Evolutionary conservation across 2,329 filamentous ascomycete species (phyloP), one percentile per base, ranked within the genome.

Genomic region (Ophiocordyceps camponoti-leonardi): DNA sequence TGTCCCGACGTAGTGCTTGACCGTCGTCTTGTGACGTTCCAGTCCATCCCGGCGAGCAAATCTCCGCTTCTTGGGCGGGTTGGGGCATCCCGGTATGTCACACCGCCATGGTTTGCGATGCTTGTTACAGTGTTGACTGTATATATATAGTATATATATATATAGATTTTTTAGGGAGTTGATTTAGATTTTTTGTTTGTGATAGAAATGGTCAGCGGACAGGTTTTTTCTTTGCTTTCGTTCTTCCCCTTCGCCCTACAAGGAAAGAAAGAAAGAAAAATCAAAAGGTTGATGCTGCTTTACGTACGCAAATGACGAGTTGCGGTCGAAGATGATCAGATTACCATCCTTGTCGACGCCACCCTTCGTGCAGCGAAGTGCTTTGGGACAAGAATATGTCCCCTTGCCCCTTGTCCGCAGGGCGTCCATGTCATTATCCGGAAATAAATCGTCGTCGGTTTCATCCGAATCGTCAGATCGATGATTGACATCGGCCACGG

Each of bases 101-200:
- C 64, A 67, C 20, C 59, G 59, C 60, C 61, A 66, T 16, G 64
- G 64, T 48, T 65, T 66, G 23, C 60, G 56, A 48, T 67, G 64
- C 42, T 67, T 67, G 52, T 67, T 65, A 47, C 62, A 61, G 49
- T 67, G 64, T 52, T 66, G 63, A 44, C 64, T 67, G 50, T n/a
- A n/a, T n/a, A n/a, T n/a, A n/a, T n/a, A n/a, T n/a, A n/a, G n/a
- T n/a, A n/a, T n/a, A n/a, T n/a, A n/a, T n/a, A n/a, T n/a, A n/a
- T n/a, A n/a, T n/a, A n/a, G n/a, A n/a, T n/a, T n/a, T n/a, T n/a
- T n/a, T n/a, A n/a, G n/a, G n/a, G n/a, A n/a, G n/a, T n/a, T n/a
- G n/a, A n/a, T n/a, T n/a, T n/a, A n/a, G n/a, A n/a, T n/a, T n/a
- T n/a, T n/a, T n/a, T n/a, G n/a, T n/a, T n/a, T n/a, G n/a, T n/a